A percentile compares a stretch with the other conserved stretches of the same genome.
Conservation (phyloP, 352 stramenopile species). For the Phytophthora quininea region DNA sequence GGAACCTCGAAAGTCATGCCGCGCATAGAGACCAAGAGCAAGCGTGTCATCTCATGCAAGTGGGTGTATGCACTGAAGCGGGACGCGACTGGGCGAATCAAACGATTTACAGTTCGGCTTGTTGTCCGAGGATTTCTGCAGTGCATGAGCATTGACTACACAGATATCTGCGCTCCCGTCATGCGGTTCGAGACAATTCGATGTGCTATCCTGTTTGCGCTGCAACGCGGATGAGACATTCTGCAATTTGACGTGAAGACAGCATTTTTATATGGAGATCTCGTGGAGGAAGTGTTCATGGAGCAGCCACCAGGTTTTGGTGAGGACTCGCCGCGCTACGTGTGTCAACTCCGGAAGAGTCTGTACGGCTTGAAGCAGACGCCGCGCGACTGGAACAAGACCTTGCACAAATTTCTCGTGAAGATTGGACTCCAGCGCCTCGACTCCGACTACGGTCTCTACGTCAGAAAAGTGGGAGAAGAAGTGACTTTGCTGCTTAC, state of each 20-base stretch:
- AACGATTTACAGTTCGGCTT: conserved; percentile 18
- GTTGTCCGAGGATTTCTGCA: conserved; percentile 17
- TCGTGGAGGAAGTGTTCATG: conserved; percentile 6
- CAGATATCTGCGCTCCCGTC: conserved; percentile 17
- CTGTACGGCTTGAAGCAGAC: conserved; percentile 8
- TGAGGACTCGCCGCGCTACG: neutral
- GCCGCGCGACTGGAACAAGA: conserved; percentile 18
- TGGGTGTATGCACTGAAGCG: conserved; percentile 19
- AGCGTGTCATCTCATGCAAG: conserved; percentile 15
- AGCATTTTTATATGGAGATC: conserved; percentile 11
- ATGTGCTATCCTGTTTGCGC: conserved; percentile 6
- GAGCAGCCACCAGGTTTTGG: conserved; percentile 6
- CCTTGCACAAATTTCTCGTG: conserved; percentile 1
- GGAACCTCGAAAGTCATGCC: conserved; percentile 1
- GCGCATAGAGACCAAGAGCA: conserved; percentile 6
- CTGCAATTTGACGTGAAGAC: conserved; percentile 26
- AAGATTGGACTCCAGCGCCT: conserved; percentile 11
- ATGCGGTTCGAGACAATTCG: conserved; percentile 16
- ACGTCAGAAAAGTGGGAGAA: conserved; percentile 9
- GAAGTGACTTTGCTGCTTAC: conserved; percentile 15
- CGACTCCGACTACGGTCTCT: conserved; percentile 14
- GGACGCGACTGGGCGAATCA: conserved; percentile 7
- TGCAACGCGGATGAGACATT: conserved; percentile 14
- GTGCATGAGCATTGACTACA: conserved; percentile 14
- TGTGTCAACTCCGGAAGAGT: conserved; percentile 1